A percentile compares a stretch with the other conserved stretches of the same genome.
phyloP scores from a whole-genome alignment of 1,284 basidiomycete species.

The Mycosarcoma mackinlayi region DNA sequence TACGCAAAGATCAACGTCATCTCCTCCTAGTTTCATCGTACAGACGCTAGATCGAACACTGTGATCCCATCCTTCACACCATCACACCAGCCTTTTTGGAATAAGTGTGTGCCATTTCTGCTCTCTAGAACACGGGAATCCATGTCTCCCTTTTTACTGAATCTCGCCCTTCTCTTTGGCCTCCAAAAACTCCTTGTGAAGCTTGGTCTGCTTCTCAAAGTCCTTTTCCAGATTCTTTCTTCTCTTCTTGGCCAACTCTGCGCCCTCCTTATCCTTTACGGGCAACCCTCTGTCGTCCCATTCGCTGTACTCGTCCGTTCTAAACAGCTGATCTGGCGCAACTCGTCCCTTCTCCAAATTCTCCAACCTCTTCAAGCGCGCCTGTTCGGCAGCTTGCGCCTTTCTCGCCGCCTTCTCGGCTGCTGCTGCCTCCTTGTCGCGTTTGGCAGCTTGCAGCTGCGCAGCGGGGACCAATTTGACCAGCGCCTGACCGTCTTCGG shows the following conservation, averaged over 20 bases:
- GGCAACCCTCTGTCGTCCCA: constrained; percentile 90
- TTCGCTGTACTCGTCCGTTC: constrained; percentile 73
- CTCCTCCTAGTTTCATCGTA: neutral
- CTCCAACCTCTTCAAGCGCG: constrained; percentile 78
- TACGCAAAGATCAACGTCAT: constrained; percentile 29
- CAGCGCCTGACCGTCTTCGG: constrained; percentile 80
- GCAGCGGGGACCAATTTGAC: constrained; percentile 90
- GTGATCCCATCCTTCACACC: no score
- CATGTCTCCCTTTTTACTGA: constrained; percentile 19
- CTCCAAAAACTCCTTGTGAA: constrained; percentile 62
- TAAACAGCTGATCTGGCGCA: constrained; percentile 83
- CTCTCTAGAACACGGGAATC: neutral
- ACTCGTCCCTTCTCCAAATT: constrained; percentile 86
- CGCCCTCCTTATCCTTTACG: constrained; percentile 82
- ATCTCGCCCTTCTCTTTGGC: constrained; percentile 60
- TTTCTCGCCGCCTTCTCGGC: constrained; percentile 86
- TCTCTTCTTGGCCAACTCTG: constrained; percentile 84
- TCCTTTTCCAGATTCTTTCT: constrained; percentile 85
- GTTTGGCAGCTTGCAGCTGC: constrained; percentile 83
- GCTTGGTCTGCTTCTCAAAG: constrained; percentile 75
- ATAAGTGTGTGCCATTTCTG: no score
- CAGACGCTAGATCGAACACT: no score
- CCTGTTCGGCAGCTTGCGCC: constrained; percentile 78
- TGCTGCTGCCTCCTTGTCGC: constrained; percentile 83
- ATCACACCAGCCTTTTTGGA: no score